Base-by-base conservation (phyloP, 2,329 filamentous ascomycete species). In the Myriosclerotinia curreyana region DNA sequence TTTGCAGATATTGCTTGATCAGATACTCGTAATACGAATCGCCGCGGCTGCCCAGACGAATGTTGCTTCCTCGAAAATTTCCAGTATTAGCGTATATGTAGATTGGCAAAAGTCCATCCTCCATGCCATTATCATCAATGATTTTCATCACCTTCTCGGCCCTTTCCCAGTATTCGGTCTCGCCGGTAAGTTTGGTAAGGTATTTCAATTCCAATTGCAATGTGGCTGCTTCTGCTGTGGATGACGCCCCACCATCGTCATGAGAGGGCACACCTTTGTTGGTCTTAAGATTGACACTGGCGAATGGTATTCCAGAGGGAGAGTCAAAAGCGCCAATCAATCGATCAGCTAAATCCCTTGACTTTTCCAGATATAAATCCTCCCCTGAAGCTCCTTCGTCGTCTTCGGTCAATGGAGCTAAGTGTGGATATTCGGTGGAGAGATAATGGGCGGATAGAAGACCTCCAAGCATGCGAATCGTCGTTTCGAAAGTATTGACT, bases 21-120 rank as follows among this genome's bases (percentile, higher is more conserved):
- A 99, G 85, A 76, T 99, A 99, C 78, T 99, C 92, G 78, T 99
- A 99, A 78, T 98, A 99, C 55, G 93, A 97, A 79, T 99, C 95
- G 53, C 95, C 95, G 66, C 95, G 86, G 75, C 92, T 97, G 48
- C 95, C 95, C 28, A 98, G 82, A 22, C 95, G 90, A 72, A 99
- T 94, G 73, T 97, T 96, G 25, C 86, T 78, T 25, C 91, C 92
- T 59, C 86, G 83, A 77, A 98, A 99, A 61, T 86, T 79, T 64
- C 95, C 95, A 15, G 80, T 86, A 36, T 87, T 84, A 5, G 95
- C 86, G 74, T 92, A 87, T 69, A 99, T 89, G 77, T 89, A 98
- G 72, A 98, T 98, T 42, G 94, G 95, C 4, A 98, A 82, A 22
- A 99, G 84, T 0, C 94, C 94, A 73, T 94, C 93, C 74, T 88